Evolutionary conservation across 768 basidiomycete species (phyloP), one percentile per base, ranked within the genome.

Genomic region (Russula compacta): DNA sequence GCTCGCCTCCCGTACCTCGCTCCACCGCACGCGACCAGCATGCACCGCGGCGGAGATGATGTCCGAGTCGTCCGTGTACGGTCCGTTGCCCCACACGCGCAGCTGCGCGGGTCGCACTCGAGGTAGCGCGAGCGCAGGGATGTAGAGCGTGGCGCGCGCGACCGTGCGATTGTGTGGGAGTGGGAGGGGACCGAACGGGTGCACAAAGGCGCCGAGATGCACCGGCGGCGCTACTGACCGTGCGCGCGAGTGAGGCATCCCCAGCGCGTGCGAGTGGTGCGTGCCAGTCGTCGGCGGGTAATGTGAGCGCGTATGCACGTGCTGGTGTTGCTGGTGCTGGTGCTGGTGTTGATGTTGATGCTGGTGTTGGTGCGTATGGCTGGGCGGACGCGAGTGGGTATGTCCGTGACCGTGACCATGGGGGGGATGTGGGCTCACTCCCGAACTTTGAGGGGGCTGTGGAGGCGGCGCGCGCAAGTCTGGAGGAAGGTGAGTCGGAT

Each of bases 1-100:
- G 64, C 72, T 71, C 58, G 79, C 79, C 32, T 70, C 68, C 39
- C 70, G 55, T 42, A 77, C 69, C n/a, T 68, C 71, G 55, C 72
- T 76, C 79, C 79, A 80, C 15, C 73, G 72, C 38, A 79, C 68
- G 51, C 74, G 69, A 7, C 87, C 87, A 0, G 85, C 77, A 65
- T 89, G 87, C 49, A 89, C 71, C 2, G 84, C 86, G 58, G 84
- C 85, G 43, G 85, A 68, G 67, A 87, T 82, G 53, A 88, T 68
- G 66, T 88, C 85, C 9, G 86, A 87, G 71, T 89, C 87, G 71
- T 89, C 87, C 0, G 87, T 89, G 72, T 89, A 89, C 39, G 57
- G 56, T 0, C 53, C 86, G 21, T 84, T 86, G 54, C 87, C 87
- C 87, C 87, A 89, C 19, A 89, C 76, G n/a, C 78, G 78, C 14